Base-by-base conservation (phyloP, 208 protist genomes). In the Leishmania amazonensis region DNA sequence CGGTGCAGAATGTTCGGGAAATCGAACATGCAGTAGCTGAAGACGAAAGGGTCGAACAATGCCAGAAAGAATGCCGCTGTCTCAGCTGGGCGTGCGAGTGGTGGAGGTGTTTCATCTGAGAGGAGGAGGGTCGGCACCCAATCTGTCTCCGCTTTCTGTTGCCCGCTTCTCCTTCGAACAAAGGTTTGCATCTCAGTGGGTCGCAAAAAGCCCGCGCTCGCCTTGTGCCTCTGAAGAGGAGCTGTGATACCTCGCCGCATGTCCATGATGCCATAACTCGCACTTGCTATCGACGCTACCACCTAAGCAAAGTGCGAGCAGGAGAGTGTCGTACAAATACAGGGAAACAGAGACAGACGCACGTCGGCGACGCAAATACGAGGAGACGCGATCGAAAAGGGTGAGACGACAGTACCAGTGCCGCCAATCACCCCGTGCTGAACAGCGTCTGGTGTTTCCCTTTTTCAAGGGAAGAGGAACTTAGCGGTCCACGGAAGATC, bases 11-110 rank as follows among this genome's bases (percentile, higher is more conserved):
- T 87, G 1, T 74, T 54, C 8, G 88, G 62, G 11, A 87, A 57
- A 51, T 94, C 88, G 47, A 89, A 91, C 0, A 87, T 42, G 42
- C 79, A 73, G 81, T 94, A 94, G 68, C 87, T 80, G 73, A 92
- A 94, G 21, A 87, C 87, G 45, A 80, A 65, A 1, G 82, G 64
- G 35, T 87, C 82, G 70, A 83, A 89, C 7, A 80, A 58, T 21
- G 65, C 76, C 2, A 78, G 4, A 28, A 91, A 88, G 57, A 81
- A 77, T 28, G 74, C 49, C 4, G 75, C 81, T 40, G 82, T 77
- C 75, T 91, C 82, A 53, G 70, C 88, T 38, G 77, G 53, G 31
- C 83, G 78, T 24, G 84, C 81, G 51, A 87, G 83, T 7, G 78
- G 86, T 47, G 76, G 74, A 40, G 82, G 82, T 31, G 82, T 82